A percentile compares a stretch with the other conserved stretches of the same genome.
Conservation (phyloP, 352 stramenopile species). For the Halophytophthora batemanensis region DNA sequence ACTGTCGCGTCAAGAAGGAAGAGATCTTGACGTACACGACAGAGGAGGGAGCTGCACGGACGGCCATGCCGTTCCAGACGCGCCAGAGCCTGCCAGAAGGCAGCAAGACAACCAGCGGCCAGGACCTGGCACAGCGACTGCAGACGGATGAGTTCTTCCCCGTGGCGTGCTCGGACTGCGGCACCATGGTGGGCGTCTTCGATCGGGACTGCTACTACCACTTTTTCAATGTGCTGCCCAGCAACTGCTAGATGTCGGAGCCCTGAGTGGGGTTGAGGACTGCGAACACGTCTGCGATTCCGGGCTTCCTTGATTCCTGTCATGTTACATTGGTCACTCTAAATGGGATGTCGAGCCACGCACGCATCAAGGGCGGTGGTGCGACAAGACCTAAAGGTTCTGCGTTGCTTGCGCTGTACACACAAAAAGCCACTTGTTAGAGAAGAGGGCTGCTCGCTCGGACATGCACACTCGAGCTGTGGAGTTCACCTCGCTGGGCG, state of each 20-base stretch:
- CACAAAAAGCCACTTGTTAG: conserved; percentile 28
- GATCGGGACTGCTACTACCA: conserved; percentile 59
- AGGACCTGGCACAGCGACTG: conserved; percentile 27
- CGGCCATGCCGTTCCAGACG: conserved; percentile 38
- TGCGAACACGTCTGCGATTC: too few relatives aligned
- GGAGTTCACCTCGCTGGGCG: not conserved
- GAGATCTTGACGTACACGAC: conserved; percentile 62
- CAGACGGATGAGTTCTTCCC: conserved; percentile 60
- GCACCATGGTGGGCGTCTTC: conserved; percentile 69
- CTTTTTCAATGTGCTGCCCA: conserved; percentile 79
- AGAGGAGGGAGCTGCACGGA: conserved; percentile 8
- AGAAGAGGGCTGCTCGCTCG: conserved; percentile 9
- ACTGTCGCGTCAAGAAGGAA: conserved; percentile 70
- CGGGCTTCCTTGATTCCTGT: too few relatives aligned
- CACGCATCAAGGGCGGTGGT: conserved; percentile 19
- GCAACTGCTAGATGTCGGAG: conserved; percentile 31
- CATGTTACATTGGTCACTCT: too few relatives aligned
- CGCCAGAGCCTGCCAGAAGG: conserved; percentile 18
- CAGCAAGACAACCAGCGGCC: conserved; percentile 15
- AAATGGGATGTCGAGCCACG: conserved; percentile 1
- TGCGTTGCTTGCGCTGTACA: conserved; percentile 26
- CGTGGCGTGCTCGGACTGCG: conserved; percentile 71
- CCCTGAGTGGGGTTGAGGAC: too few relatives aligned
- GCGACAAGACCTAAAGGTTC: too few relatives aligned
- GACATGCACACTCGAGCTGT: not conserved